Evolutionary conservation across 805 yeast species (phyloP).

Genomic region (Naumovozyma baii): DNA sequence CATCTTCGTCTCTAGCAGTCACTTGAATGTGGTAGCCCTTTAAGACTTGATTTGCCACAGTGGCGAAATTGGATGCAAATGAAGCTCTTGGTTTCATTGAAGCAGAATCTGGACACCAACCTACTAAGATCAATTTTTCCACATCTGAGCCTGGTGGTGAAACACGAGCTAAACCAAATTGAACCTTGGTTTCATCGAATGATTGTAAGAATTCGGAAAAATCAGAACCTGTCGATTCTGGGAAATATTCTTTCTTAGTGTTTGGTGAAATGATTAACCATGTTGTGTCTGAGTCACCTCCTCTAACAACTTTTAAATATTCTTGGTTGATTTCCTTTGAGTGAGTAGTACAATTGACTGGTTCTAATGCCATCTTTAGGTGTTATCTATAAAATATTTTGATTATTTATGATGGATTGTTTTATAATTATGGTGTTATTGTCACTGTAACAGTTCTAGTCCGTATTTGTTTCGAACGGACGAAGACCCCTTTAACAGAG

Average conservation of each 20-base stretch:
- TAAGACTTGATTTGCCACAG: slow-evolving; percentile 52
- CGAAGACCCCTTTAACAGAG: too few relatives aligned
- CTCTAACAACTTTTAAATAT: slow-evolving; percentile 72
- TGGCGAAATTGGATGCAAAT: slow-evolving; percentile 69
- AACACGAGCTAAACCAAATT: slow-evolving; percentile 82
- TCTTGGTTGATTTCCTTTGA: slow-evolving; percentile 65
- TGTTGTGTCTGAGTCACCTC: slow-evolving; percentile 48
- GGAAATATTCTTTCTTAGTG: slow-evolving; percentile 36
- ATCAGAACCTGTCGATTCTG: slow-evolving; percentile 44
- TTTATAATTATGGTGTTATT: too few relatives aligned
- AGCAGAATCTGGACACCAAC: slow-evolving; percentile 97
- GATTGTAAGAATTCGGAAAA: slow-evolving; percentile 70
- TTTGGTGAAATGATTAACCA: slow-evolving; percentile 81
- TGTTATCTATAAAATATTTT: too few relatives aligned
- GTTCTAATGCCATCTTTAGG: slow-evolving; percentile 33
- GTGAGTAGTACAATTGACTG: slow-evolving; percentile 51
- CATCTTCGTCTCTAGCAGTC: slow-evolving; percentile 91
- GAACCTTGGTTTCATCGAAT: slow-evolving; percentile 80
- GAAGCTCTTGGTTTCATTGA: slow-evolving; percentile 69
- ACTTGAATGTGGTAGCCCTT: slow-evolving; percentile 90
- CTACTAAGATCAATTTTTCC: slow-evolving; percentile 70
- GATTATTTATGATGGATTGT: background rate
- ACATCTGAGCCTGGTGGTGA: slow-evolving; percentile 89
- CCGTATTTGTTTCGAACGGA: slow-evolving; percentile 57
- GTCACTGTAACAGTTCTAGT: too few relatives aligned